These are phyloP conservation scores for Craterostigma plantagineum DNA, from an alignment of 257 asterid species.

Conservation along the genomic window DNA sequence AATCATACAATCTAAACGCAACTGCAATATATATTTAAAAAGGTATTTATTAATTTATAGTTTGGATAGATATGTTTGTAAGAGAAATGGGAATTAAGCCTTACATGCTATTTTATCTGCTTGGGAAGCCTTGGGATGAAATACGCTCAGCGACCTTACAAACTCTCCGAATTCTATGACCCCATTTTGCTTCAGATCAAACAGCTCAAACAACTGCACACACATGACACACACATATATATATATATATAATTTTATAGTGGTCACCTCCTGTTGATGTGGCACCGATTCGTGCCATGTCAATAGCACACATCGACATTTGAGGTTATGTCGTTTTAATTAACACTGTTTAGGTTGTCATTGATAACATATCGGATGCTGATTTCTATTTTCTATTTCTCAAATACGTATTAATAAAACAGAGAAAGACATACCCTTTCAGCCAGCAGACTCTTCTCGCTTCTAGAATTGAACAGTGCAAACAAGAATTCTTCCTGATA, in stretches of 20 bases:
- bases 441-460: slow-evolving; percentile 30
- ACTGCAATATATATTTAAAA: too few species aligned
- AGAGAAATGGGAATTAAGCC: slow-evolving; percentile 6
- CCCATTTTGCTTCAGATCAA: slow-evolving; percentile 36
- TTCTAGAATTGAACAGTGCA: slow-evolving; percentile 36
- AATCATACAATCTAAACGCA: too few species aligned
- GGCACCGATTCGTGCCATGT: too few species aligned
- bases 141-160: slow-evolving; percentile 35
- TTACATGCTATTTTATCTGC: slow-evolving; percentile 34
- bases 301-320: too few species aligned
- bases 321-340: too few species aligned
- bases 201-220: slow-evolving; percentile 41
- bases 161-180: slow-evolving; percentile 55
- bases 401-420: neutral
- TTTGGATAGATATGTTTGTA: neutral
- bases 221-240: too few species aligned
- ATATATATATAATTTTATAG: too few species aligned
- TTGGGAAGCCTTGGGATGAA: slow-evolving; percentile 37
- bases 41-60: too few species aligned
- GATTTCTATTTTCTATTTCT: too few species aligned
- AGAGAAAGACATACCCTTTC: slow-evolving; percentile 27
- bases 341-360: too few species aligned
- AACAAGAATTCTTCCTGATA: slow-evolving; percentile 56
- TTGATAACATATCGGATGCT: too few species aligned
- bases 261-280: too few species aligned